A percentile compares a stretch with the other conserved stretches of the same genome.
Evolutionary conservation across 176 grass and related monocot genomes (phyloP).

Genomic region (Oryza australiensis): DNA sequence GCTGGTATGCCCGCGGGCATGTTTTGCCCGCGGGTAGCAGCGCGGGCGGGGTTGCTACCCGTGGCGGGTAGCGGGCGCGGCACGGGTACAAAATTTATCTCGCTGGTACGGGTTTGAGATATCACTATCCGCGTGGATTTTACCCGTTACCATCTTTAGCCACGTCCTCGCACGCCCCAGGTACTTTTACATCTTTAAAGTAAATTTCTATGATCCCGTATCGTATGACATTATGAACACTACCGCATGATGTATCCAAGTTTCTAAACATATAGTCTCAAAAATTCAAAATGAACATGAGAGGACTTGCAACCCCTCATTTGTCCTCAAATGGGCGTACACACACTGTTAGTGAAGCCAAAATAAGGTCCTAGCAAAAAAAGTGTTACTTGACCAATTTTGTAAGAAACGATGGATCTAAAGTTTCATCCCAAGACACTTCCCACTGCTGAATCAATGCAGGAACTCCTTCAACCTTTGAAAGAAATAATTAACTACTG

Average conservation of each 20-base stretch:
- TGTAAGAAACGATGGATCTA: conserved; percentile 87
- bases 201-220: conserved; percentile 3
- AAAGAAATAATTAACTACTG: conserved; percentile 46
- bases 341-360: not conserved
- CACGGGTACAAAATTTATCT: too few species aligned
- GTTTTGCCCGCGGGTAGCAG: too few species aligned
- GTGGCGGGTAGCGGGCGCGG: too few species aligned
- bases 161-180: too few species aligned
- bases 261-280: not conserved
- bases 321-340: not conserved
- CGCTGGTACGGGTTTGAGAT: too few species aligned
- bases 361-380: not conserved
- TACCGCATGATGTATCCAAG: not conserved
- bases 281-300: not conserved
- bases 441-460: conserved; percentile 88
- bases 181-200: too few species aligned
- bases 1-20: too few species aligned
- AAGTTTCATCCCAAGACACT: conserved; percentile 77
- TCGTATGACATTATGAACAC: conserved; percentile 3
- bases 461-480: conserved; percentile 81
- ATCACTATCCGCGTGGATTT: too few species aligned
- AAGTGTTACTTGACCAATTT: conserved; percentile 76
- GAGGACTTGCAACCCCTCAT: not conserved
- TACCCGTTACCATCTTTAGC: too few species aligned
- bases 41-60: too few species aligned